phyloP scores from a whole-genome alignment of 2,329 filamentous ascomycete species.

The Stagonosporopsis cucurbitacearum region DNA sequence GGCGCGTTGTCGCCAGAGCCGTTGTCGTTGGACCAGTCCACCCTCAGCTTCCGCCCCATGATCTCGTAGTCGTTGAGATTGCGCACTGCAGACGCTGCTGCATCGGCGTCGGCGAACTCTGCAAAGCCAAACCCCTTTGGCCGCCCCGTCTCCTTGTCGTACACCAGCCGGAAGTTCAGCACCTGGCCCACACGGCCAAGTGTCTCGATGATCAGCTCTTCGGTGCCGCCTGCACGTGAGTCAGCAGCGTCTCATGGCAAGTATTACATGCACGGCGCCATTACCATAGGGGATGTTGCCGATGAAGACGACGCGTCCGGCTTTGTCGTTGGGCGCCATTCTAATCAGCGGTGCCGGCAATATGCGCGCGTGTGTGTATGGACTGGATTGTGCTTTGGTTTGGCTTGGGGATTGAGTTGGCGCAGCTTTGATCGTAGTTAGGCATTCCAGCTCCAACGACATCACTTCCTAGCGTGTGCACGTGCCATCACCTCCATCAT shows the following conservation, averaged over 20 bases:
- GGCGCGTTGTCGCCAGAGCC: conserved; percentile 66
- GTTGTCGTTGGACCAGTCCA: conserved; percentile 95
- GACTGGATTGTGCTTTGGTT: too few species aligned
- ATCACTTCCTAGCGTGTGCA: conserved; percentile 14
- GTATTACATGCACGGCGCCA: conserved; percentile 29
- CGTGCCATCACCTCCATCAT: not conserved
- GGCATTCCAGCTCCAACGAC: conserved; percentile 5
- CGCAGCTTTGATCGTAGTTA: conserved; percentile 9
- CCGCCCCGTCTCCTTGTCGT: conserved; percentile 91
- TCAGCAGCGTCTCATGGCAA: conserved; percentile 23
- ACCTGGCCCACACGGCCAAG: conserved; percentile 91
- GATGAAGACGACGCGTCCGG: conserved; percentile 81
- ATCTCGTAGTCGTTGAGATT: conserved; percentile 96
- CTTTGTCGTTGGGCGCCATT: conserved; percentile 64
- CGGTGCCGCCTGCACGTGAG: conserved; percentile 74
- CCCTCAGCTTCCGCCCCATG: conserved; percentile 90
- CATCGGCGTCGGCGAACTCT: conserved; percentile 91
- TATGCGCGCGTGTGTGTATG: not conserved
- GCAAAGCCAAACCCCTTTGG: conserved; percentile 97
- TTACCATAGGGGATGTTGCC: conserved; percentile 84
- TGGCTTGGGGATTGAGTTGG: not conserved
- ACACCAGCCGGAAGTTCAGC: conserved; percentile 88
- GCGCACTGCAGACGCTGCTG: conserved; percentile 89
- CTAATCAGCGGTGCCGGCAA: not conserved
- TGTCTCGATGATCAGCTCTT: conserved; percentile 94